Evolutionary conservation across 345 rosid genomes (phyloP).

Genomic region (Brassica cretica): DNA sequence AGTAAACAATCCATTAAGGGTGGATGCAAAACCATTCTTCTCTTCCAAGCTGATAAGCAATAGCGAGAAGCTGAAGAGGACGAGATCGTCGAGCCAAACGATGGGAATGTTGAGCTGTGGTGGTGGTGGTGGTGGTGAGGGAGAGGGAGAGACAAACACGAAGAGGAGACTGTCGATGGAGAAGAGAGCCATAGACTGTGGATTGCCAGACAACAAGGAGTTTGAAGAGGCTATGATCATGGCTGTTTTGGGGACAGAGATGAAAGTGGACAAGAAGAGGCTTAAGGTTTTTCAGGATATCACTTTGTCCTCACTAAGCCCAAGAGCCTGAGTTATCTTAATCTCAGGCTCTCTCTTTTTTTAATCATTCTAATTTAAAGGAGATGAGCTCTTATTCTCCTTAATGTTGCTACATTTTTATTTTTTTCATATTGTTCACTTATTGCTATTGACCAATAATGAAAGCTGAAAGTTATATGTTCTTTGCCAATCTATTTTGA

Average conservation of each 20-base stretch:
- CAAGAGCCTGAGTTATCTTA: constrained; percentile 50
- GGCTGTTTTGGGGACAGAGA: constrained; percentile 63
- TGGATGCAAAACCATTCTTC: constrained; percentile 71
- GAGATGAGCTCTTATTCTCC: constrained; percentile 93
- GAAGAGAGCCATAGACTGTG: constrained; percentile 44
- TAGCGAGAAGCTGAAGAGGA: constrained; percentile 80
- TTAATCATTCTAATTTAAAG: constrained; percentile 25
- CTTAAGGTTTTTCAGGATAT: constrained; percentile 88
- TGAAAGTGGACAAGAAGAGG: constrained; percentile 57
- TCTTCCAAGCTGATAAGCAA: constrained; percentile 53
- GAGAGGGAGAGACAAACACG: constrained; percentile 55
- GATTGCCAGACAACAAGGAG: constrained; percentile 65
- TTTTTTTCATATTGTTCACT: background rate
- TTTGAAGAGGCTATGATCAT: constrained; percentile 87
- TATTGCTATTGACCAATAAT: constrained; percentile 32
- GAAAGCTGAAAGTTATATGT: background rate
- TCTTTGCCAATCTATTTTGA: background rate
- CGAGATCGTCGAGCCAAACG: constrained; percentile 70
- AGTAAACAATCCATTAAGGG: constrained; percentile 45
- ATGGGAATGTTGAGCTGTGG: constrained; percentile 29
- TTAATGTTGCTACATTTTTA: constrained; percentile 24
- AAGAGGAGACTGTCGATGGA: constrained; percentile 63
- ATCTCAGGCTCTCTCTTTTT: constrained; percentile 29
- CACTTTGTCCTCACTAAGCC: constrained; percentile 63
- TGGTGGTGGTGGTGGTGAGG: constrained; percentile 1